Base-by-base conservation (phyloP, 2,329 filamentous ascomycete genomes). In the Grosmannia serpens region DNA sequence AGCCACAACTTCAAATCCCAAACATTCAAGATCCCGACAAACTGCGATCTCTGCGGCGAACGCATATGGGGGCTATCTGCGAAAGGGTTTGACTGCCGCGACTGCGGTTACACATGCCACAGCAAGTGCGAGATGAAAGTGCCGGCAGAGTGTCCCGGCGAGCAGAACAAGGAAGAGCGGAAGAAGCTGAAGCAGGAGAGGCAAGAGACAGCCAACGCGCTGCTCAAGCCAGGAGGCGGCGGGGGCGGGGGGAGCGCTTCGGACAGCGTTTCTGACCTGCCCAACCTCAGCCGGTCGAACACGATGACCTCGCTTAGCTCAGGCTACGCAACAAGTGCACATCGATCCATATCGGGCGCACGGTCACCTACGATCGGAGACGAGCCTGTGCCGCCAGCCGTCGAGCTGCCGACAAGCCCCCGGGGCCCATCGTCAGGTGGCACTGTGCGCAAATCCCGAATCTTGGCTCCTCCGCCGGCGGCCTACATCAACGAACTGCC, bases 91-190 rank as follows among this genome's bases (percentile, higher is more conserved):
- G 91, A 95, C 70, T 99, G 94, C 68, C 84, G 88, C 65, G 92
- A 97, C 70, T 99, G 94, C 68, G 94, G 95, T 38, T 99, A 96
- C 73, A 96, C 91, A 2, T 99, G 94, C 69, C 94, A 99, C 73
- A 95, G 86, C 77, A 99, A 99, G 74, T 99, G 94, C 70, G 90
- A 99, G 75, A 94, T 99, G 87, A 99, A 97, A 73, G 94, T 97
- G 0, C 91, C 94, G 0, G 88, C 94, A 9, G 89, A 96, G 69
- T 99, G 94, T 68, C 94, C 94, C 0, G 94, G 94, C 55, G 94
- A 97, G 68, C 84, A 94, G 69, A 86, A 80, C 62, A 99, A 97
- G 72, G 94, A 97, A 62, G 91, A 96, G 66, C 91, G 86, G 75
- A 99, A 96, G 77, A 95, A 91, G 67, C 79, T 95, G 65, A 97